Evolutionary conservation across 2,329 filamentous ascomycete genomes (phyloP).

Genomic region (Fusarium floridanum): DNA sequence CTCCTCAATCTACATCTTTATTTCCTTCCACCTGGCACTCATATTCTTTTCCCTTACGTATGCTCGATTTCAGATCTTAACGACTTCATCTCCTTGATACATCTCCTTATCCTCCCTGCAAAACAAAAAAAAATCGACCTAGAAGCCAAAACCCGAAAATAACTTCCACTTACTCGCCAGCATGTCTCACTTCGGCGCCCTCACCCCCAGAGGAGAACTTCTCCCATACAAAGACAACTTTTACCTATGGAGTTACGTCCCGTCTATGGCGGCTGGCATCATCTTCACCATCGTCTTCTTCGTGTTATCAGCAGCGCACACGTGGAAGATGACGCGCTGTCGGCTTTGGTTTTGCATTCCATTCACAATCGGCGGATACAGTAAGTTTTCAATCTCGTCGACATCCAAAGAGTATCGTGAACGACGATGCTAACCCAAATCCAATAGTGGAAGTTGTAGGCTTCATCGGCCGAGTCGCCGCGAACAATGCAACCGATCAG

Average conservation of each 20-base stretch:
- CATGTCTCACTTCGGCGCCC: neutral
- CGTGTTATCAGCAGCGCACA: constrained; percentile 52
- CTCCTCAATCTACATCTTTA: neutral
- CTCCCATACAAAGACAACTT: constrained; percentile 31
- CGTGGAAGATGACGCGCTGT: constrained; percentile 54
- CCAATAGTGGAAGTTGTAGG: constrained; percentile 54
- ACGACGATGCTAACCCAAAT: constrained; percentile 20
- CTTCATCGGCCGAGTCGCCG: constrained; percentile 46
- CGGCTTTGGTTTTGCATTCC: constrained; percentile 61
- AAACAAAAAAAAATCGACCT: neutral
- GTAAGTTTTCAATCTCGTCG: constrained; percentile 40
- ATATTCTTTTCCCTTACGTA: too few relatives aligned
- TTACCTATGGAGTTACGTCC: constrained; percentile 52
- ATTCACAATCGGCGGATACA: constrained; percentile 56
- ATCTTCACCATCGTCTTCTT: constrained; percentile 58
- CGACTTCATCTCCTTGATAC: neutral
- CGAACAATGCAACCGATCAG: constrained; percentile 36
- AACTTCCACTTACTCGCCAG: neutral
- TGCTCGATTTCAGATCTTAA: neutral
- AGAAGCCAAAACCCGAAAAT: neutral
- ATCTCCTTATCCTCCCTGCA: neutral
- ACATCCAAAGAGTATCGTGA: neutral
- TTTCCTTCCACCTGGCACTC: neutral
- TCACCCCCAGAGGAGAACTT: constrained; percentile 8
- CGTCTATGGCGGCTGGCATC: constrained; percentile 57